These are phyloP conservation scores for Wallemia hederae DNA, from an alignment of 1,284 basidiomycete genomes.

Conservation along the genomic window DNA sequence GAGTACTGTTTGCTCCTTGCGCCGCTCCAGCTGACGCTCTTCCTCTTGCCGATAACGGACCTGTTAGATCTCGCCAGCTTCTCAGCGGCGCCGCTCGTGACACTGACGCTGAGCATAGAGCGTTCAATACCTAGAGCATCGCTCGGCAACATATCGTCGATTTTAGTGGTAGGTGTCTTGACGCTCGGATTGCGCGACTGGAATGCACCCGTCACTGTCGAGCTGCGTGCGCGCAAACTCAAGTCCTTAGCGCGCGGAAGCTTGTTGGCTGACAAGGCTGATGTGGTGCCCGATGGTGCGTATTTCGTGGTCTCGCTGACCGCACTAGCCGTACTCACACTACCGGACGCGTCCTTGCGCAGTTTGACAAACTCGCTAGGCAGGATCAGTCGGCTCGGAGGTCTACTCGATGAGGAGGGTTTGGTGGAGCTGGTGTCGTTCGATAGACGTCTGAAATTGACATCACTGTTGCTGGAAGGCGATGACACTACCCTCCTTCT, in stretches of 20 bases:
- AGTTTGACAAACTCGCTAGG: neutral
- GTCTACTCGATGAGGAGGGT: neutral
- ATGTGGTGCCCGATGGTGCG: neutral
- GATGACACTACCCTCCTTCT: neutral
- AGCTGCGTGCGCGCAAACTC: neutral
- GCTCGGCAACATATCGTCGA: neutral
- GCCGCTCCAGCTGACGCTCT: neutral
- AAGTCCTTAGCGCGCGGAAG: neutral
- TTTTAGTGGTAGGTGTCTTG: neutral
- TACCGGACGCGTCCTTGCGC: neutral
- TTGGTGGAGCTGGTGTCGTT: neutral
- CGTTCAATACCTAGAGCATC: neutral
- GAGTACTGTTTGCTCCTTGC: neutral
- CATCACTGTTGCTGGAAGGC: neutral
- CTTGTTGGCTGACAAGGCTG: neutral
- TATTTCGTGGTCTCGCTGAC: neutral
- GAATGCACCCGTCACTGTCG: neutral
- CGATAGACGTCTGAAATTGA: neutral
- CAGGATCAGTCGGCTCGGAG: neutral
- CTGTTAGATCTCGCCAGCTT: neutral
- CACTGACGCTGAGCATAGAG: neutral
- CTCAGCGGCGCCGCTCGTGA: neutral
- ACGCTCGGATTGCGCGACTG: neutral
- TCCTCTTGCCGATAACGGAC: neutral
- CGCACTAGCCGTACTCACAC: neutral